Percentiles rank a stretch among this genome's conserved stretches.
Evolutionary conservation across 805 yeast species (phyloP).

Genomic region (Teunomyces atbi): DNA sequence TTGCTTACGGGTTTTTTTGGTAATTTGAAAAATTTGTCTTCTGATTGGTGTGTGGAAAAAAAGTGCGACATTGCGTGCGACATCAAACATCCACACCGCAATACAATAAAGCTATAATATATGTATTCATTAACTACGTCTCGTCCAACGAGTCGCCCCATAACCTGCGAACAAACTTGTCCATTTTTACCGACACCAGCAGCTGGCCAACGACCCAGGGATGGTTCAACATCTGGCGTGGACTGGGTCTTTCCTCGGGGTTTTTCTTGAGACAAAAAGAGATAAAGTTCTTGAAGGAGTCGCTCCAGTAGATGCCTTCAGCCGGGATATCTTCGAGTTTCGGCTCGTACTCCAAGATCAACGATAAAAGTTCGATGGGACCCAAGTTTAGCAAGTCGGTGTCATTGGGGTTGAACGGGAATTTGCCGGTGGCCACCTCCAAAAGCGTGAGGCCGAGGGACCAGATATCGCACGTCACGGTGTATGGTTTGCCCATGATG

Average conservation of each 20-base stretch:
- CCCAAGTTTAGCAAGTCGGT: conserved; percentile 38
- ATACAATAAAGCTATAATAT: background rate
- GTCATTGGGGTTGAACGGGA: conserved; percentile 60
- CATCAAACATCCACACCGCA: background rate
- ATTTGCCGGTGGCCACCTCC: conserved; percentile 90
- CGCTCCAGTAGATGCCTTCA: conserved; percentile 76
- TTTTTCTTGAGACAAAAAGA: conserved; percentile 79
- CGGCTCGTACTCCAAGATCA: conserved; percentile 83
- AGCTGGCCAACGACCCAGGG: conserved; percentile 89
- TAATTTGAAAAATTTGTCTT: conserved; percentile 12
- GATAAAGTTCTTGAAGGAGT: conserved; percentile 78
- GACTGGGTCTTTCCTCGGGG: conserved; percentile 79
- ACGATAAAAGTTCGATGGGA: conserved; percentile 82
- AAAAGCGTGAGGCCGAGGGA: conserved; percentile 86
- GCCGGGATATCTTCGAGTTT: conserved; percentile 73
- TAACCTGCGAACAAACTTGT: conserved; percentile 70
- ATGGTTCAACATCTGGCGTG: conserved; percentile 88
- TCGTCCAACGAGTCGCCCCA: conserved; percentile 45
- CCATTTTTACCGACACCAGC: conserved; percentile 77
- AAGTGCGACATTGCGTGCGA: background rate
- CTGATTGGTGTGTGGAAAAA: conserved; percentile 17
- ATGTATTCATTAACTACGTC: too few relatives aligned
- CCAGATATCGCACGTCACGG: conserved; percentile 96
- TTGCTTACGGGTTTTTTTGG: conserved; percentile 6
- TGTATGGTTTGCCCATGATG: conserved; percentile 91